Evolutionary conservation across 371 early-diverging fungal species (phyloP).

Genomic region (Mucor ambiguus): DNA sequence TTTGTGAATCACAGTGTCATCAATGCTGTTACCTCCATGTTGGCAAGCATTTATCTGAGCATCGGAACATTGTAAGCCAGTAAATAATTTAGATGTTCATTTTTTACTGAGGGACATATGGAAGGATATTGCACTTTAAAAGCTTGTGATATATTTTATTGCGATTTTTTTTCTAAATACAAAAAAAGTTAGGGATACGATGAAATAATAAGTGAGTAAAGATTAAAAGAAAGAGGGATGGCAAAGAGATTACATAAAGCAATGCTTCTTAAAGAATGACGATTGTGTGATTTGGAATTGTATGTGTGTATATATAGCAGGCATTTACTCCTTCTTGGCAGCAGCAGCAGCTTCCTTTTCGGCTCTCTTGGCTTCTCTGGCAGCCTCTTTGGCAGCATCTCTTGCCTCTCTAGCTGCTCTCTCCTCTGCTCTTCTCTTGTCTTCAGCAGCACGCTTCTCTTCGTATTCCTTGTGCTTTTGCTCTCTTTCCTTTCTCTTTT

Average conservation of each 20-base stretch:
- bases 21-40: too few relatives aligned
- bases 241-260: background rate
- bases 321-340: conserved; percentile 15
- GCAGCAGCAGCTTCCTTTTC: conserved; percentile 21
- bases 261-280: background rate
- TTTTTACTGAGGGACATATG: too few relatives aligned
- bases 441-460: conserved; percentile 39
- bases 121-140: background rate
- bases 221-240: background rate
- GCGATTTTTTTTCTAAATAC: conserved; percentile 1
- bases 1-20: too few relatives aligned
- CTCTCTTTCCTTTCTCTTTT: conserved; percentile 48
- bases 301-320: background rate
- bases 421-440: conserved; percentile 67
- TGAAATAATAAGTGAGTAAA: background rate
- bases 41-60: too few relatives aligned
- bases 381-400: conserved; percentile 27
- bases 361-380: conserved; percentile 22
- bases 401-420: conserved; percentile 44
- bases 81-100: too few relatives aligned
- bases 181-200: background rate
- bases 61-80: too few relatives aligned
- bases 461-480: conserved; percentile 40
- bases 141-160: conserved; percentile 3
- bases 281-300: background rate